Base-by-base conservation (phyloP, 208 protist genomes). In the Leishmania guyanensis region DNA sequence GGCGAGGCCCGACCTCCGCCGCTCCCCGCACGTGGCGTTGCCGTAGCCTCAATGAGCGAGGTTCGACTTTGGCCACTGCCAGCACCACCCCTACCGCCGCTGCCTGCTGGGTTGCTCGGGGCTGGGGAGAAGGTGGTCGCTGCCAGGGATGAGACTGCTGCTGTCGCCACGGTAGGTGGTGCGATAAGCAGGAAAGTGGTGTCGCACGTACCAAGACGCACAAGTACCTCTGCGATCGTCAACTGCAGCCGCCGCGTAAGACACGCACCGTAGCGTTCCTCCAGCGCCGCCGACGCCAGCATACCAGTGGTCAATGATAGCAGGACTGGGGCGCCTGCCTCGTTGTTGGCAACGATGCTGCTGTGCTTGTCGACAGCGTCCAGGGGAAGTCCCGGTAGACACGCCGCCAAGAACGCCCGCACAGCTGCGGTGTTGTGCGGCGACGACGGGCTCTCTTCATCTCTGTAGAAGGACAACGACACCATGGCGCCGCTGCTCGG, bases 141-240 rank as follows among this genome's bases (percentile, higher is more conserved):
- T n/a, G 53, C 29, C 9, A 9, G 36, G 29, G 72, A 62, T 76
- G 69, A 54, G 72, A 39, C 36, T 58, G 69, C 75, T 70, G 56
- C 43, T 51, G 54, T 72, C 79, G 74, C 89, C 90, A 95, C 39
- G 16, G 60, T 50, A 26, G 64, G 36, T 4, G 71, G 53, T 43
- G 78, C 51, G 6, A 5, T 53, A 60, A 60, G 60, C 82, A 79
- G 82, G 74, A 86, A 93, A 5, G 78, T 77, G 0, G 84, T 65
- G 56, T 97, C 90, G 64, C 86, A 86, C 8, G 85, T 81, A 14
- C 88, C 89, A 64, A 95, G 79, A 14, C 77, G 64, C 16, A 92
- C 87, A 17, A 97, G 85, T 22, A 92, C 79, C 74, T 97, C 91
- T 16, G 89, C 90, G 10, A 94, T 78, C 4, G 90, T 72, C 56